A percentile compares a stretch with the other conserved stretches of the same genome.
These are phyloP conservation scores for Amphicarpaea edgeworthii DNA, from an alignment of 306 rosid species.

Conservation along the genomic window DNA sequence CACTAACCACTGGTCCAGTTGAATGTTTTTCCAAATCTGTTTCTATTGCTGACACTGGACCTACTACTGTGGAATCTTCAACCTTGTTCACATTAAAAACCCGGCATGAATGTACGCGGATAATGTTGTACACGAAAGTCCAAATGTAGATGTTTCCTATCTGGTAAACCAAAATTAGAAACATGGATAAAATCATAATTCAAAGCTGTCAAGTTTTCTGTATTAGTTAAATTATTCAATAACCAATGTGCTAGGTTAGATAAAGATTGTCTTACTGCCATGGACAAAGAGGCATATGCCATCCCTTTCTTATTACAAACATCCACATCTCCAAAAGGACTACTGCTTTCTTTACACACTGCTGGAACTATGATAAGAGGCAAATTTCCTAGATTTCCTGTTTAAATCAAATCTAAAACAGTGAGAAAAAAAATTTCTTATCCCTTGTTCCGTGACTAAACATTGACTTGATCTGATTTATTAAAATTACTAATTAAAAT, in stretches of 20 bases:
- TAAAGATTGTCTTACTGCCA: conserved; percentile 52
- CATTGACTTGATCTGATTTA: neutral
- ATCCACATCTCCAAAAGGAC: conserved; percentile 47
- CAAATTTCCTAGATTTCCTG: conserved; percentile 51
- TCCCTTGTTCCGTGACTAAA: neutral
- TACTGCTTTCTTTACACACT: conserved; percentile 38
- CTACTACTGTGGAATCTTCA: conserved; percentile 20
- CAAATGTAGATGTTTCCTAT: conserved; percentile 46
- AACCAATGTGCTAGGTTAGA: neutral
- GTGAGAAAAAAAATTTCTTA: conserved; percentile 1
- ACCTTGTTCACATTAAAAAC: conserved; percentile 12
- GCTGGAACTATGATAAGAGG: conserved; percentile 49
- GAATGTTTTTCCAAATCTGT: conserved; percentile 30
- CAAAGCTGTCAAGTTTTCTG: neutral
- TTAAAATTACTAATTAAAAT: neutral
- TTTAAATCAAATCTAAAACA: neutral
- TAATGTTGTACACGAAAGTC: conserved; percentile 49
- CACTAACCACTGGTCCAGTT: neutral
- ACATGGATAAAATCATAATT: neutral
- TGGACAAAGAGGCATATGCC: conserved; percentile 47
- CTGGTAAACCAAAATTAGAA: conserved; percentile 40
- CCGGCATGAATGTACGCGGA: conserved; percentile 47
- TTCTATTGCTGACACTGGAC: conserved; percentile 22
- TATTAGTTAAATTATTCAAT: neutral
- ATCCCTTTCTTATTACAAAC: conserved; percentile 38